phyloP scores from a whole-genome alignment of 208 protist genomes.

The Tritrichomonas foetus region DNA sequence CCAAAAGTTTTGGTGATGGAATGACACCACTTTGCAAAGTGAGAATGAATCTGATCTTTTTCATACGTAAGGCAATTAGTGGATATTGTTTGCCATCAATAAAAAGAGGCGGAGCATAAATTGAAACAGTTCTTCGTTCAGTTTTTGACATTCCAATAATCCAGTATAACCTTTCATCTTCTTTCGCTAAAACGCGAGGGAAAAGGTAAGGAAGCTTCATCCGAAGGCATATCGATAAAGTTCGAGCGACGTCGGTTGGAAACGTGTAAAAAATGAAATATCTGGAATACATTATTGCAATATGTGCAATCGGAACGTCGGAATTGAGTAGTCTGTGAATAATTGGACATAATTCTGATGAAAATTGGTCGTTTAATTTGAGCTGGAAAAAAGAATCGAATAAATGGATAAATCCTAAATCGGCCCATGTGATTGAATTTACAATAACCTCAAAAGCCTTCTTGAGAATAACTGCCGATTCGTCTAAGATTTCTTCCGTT shows the following conservation, averaged over 20 bases:
- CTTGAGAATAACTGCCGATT: background rate
- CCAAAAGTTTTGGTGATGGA: background rate
- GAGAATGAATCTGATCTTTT: background rate
- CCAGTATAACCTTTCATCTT: background rate
- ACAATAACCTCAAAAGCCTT: background rate
- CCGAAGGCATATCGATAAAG: background rate
- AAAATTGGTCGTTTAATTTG: background rate
- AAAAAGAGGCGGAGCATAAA: background rate
- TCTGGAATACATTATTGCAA: background rate
- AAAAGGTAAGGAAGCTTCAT: slow-evolving; percentile 16
- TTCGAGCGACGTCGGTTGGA: background rate
- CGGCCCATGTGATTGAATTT: background rate
- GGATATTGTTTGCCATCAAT: background rate
- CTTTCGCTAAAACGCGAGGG: background rate
- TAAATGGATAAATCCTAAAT: background rate
- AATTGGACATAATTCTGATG: background rate
- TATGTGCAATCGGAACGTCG: background rate
- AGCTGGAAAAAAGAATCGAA: background rate
- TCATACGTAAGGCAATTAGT: background rate
- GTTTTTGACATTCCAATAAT: background rate
- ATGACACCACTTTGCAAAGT: background rate
- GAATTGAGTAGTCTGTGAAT: background rate
- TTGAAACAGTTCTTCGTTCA: background rate
- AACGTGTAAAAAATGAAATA: slow-evolving; percentile 17
- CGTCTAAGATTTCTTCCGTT: background rate